Conservation (phyloP, 345 rosid genomes). For the Mangifera indica region DNA sequence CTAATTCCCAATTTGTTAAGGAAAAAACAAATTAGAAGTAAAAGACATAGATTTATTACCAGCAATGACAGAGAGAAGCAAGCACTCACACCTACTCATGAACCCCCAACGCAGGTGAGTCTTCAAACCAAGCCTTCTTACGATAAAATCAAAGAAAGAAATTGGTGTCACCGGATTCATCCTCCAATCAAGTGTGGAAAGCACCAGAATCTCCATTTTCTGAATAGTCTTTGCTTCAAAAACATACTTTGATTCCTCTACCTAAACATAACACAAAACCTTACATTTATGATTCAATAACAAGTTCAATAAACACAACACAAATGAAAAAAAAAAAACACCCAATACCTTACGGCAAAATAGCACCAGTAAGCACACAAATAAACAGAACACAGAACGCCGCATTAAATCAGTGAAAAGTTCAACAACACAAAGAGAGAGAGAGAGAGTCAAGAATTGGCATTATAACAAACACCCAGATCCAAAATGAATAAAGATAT, state of each 20-base stretch:
- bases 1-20: neutral
- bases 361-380: no score
- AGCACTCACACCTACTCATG: slow-evolving; percentile 58
- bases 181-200: slow-evolving; percentile 79
- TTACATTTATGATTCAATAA: slow-evolving; percentile 5
- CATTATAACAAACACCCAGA: slow-evolving; percentile 37
- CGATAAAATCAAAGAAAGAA: slow-evolving; percentile 71
- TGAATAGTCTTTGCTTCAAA: slow-evolving; percentile 85
- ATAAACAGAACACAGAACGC: slow-evolving; percentile 15
- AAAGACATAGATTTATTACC: slow-evolving; percentile 46
- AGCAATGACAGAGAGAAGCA: slow-evolving; percentile 63
- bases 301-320: neutral
- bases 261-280: slow-evolving; percentile 45
- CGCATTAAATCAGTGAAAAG: slow-evolving; percentile 6
- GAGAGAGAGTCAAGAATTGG: neutral
- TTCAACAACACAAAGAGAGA: slow-evolving; percentile 8
- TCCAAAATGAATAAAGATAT: slow-evolving; percentile 18
- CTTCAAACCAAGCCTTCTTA: slow-evolving; percentile 61
- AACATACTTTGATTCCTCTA: slow-evolving; percentile 62
- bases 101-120: slow-evolving; percentile 57
- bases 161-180: slow-evolving; percentile 91
- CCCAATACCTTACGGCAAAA: no score
- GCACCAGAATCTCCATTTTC: slow-evolving; percentile 88
- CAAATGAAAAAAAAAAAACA: no score
- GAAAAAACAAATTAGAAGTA: neutral